These are phyloP conservation scores for Hortiboletus flavorubellus DNA, from an alignment of 768 basidiomycete genomes.

Conservation along the genomic window DNA sequence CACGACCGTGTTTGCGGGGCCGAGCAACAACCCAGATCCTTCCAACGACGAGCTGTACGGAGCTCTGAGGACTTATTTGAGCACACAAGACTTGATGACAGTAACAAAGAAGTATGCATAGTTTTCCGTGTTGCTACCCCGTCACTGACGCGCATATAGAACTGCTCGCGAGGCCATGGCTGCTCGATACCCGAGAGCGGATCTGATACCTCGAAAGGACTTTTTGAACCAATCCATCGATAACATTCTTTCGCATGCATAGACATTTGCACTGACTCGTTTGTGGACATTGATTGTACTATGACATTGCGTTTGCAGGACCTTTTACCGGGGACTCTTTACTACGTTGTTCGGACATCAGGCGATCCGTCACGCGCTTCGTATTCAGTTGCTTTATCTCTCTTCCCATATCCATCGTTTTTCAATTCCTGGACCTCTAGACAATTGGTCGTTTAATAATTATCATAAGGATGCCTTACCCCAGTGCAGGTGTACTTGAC, in stretches of 20 bases:
- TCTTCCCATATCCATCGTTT: conserved; percentile 1
- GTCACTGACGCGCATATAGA: conserved; percentile 28
- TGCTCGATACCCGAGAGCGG: conserved; percentile 63
- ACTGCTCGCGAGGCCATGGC: conserved; percentile 63
- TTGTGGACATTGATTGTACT: conserved; percentile 3
- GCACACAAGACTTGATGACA: conserved; percentile 68
- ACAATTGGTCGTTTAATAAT: conserved; percentile 1
- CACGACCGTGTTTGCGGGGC: conserved; percentile 49
- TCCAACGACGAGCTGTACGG: conserved; percentile 58
- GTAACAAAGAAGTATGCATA: conserved; percentile 60
- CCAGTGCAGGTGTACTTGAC: neutral
- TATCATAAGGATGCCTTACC: conserved; percentile 5
- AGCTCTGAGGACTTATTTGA: conserved; percentile 53
- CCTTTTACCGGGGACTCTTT: conserved; percentile 6
- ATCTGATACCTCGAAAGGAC: conserved; percentile 51
- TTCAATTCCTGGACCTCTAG: neutral
- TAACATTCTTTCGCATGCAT: conserved; percentile 55
- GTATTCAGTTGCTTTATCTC: conserved; percentile 3
- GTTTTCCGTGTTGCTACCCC: neutral
- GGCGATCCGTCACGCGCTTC: neutral
- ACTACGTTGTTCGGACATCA: conserved; percentile 7
- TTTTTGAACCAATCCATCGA: conserved; percentile 72
- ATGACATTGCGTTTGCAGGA: conserved; percentile 7
- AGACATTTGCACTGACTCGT: conserved; percentile 15
- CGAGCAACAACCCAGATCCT: conserved; percentile 54